Evolutionary conservation across 2,329 filamentous ascomycete genomes (phyloP).

Genomic region (Acarospora socialis): DNA sequence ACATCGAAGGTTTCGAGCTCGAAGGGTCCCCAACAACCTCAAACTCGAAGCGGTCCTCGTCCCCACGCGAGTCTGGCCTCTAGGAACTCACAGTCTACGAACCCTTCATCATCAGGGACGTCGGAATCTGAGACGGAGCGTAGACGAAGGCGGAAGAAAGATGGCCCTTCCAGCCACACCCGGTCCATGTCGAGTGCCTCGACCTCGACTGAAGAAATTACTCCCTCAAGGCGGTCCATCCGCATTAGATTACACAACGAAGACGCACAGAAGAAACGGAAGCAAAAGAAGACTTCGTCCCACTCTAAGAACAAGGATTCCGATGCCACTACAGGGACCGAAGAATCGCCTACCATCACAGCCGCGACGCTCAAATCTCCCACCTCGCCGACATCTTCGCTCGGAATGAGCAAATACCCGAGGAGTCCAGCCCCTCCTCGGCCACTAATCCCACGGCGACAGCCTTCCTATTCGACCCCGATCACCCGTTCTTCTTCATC

Average conservation of each 20-base stretch:
- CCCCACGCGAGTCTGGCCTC: too few relatives aligned
- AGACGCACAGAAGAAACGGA: constrained; percentile 57
- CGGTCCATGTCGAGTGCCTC: constrained; percentile 43
- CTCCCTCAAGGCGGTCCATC: constrained; percentile 62
- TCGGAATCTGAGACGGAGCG: too few relatives aligned
- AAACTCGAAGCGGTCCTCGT: too few relatives aligned
- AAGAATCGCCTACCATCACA: constrained; percentile 42
- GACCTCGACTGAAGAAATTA: constrained; percentile 45
- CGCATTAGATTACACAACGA: constrained; percentile 82
- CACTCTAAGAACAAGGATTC: constrained; percentile 28
- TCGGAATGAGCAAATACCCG: constrained; percentile 72
- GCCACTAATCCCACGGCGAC: constrained; percentile 74
- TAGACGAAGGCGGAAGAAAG: constrained; percentile 18
- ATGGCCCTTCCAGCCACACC: constrained; percentile 38
- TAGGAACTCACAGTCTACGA: too few relatives aligned
- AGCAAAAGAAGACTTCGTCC: constrained; percentile 49
- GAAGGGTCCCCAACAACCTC: too few relatives aligned
- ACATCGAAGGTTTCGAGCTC: too few relatives aligned
- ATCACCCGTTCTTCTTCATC: constrained; percentile 31
- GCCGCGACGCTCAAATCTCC: constrained; percentile 81
- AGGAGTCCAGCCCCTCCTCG: constrained; percentile 78
- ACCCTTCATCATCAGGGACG: too few relatives aligned
- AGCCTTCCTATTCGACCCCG: constrained; percentile 68
- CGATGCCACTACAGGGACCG: constrained; percentile 15
- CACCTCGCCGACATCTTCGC: constrained; percentile 58